Evolutionary conservation across 108 stramenopile species (phyloP), one percentile per base, ranked within the genome.

Genomic region (Nannochloropsis salina): DNA sequence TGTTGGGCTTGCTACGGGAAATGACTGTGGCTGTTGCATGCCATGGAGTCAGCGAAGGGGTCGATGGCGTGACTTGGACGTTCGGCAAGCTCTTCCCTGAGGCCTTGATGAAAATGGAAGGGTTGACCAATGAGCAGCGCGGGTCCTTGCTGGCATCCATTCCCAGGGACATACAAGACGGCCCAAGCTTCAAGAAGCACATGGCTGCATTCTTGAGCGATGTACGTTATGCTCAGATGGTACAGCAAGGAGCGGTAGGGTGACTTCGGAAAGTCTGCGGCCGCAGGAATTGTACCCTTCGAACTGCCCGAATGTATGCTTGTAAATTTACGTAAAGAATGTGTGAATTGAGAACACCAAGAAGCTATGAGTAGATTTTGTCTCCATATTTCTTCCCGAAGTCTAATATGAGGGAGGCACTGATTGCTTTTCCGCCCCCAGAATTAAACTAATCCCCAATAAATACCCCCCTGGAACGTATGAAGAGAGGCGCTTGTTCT

Each of bases 91-190:
- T 74, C 20, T 74, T 74, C 4, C 61, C 61, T 15, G 20, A 74
- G n/a, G 61, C n/a, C 20, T 74, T 74, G 61, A 74, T 15, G 15
- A 74, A 74, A n/a, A 74, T n/a, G 61, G 61, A 74, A 74, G 61
- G 61, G 8, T 15, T 74, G 61, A 4, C 61, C 20, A n/a, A 74
- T 74, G 61, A 74, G 61, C 4, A n/a, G 61, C 61, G 61, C 15
- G 61, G 3, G 61, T 2, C 15, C n/a, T 74, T 74, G 61, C n/a
- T 74, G 61, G 61, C 61, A 6, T 74, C 61, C 20, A 6, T 74
- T 3, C n/a, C 61, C 20, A 74, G 61, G 61, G 61, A 74, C n/a
- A 74, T 74, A 74, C 15, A 74, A 6, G 61, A 74, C 8, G 61
- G 61, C 20, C 61, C 61, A 74, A 74, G 61, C n/a, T 74, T 74